phyloP scores from a whole-genome alignment of 345 rosid genomes.

The Eucalyptus marginata region DNA sequence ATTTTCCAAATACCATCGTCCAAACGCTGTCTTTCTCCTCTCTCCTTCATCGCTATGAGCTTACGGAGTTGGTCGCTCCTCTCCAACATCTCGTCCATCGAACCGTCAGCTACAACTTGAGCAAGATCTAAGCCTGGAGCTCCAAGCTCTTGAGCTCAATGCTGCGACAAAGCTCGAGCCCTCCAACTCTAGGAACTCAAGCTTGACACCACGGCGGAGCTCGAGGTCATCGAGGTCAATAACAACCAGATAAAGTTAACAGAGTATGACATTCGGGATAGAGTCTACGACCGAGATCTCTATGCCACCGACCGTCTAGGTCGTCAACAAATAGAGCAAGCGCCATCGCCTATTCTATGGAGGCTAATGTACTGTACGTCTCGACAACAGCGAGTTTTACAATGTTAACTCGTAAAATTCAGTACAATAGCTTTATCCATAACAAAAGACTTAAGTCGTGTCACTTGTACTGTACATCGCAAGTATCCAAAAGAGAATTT shows the following conservation, averaged over 20 bases:
- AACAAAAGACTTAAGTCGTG: neutral
- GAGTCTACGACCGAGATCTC: neutral
- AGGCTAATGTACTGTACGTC: neutral
- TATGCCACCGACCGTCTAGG: neutral
- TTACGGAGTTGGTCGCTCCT: neutral
- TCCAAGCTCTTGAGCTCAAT: neutral
- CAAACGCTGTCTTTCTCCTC: neutral
- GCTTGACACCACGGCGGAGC: neutral
- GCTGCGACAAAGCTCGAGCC: neutral
- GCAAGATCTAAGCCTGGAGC: neutral
- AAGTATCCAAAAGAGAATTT: neutral
- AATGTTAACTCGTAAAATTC: neutral
- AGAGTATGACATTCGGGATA: neutral
- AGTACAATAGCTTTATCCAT: neutral
- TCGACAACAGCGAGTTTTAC: neutral
- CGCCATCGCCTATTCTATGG: neutral
- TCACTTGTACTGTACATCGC: neutral
- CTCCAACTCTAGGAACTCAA: neutral
- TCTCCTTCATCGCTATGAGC: neutral
- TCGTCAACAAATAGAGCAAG: neutral
- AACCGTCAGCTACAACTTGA: neutral
- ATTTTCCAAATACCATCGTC: neutral
- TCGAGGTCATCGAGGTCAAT: neutral
- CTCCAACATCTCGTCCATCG: neutral
- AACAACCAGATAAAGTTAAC: neutral